Evolutionary conservation across 2,329 filamentous ascomycete genomes (phyloP), one percentile per base, ranked within the genome.

Genomic region (Verticillium alfalfae): DNA sequence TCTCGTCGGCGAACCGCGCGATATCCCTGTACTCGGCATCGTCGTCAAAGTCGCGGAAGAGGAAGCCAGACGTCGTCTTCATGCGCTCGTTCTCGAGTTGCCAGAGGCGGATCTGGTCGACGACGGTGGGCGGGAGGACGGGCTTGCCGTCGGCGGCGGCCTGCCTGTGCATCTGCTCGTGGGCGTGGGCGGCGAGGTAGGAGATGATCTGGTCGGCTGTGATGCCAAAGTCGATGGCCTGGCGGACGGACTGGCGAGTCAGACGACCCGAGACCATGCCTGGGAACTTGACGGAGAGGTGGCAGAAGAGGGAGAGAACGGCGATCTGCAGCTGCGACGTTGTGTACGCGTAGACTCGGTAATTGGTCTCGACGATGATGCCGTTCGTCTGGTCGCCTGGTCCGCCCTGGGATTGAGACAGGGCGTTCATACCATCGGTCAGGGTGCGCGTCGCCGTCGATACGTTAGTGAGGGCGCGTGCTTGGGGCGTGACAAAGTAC

Each of bases 301-400:
- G 89, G 58, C 89, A 86, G 78, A 99, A 99, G 66, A 99, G 89
- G 45, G 89, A 88, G 56, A 99, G 88, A 63, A 99, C 92, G 60
- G 93, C 92, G 66, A 98, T 99, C 75, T 97, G 94, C 1, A 99
- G 86, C 0, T 93, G 92, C 0, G 93, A 97, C 38, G 90, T 89
- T 7, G 96, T 98, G 79, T 99, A 99, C 37, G 95, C 95, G 78
- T 99, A 99, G 67, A 99, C 79, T 34, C 95, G 91, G 79, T 97
- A 98, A 78, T 99, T 99, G 9, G 95, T 99, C 79, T 99, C 95
- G 67, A 99, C 86, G 70, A 99, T 93, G 71, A 99, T 92, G 52
- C 72, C 34, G 70, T 63, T 74, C 65, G 67, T 70, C 62, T 68
- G 67, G 45, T 52, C 45, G 58, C 64, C 58, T 71, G 71, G 58